Conservation (phyloP, 345 rosid species). For the Populus simonii region DNA sequence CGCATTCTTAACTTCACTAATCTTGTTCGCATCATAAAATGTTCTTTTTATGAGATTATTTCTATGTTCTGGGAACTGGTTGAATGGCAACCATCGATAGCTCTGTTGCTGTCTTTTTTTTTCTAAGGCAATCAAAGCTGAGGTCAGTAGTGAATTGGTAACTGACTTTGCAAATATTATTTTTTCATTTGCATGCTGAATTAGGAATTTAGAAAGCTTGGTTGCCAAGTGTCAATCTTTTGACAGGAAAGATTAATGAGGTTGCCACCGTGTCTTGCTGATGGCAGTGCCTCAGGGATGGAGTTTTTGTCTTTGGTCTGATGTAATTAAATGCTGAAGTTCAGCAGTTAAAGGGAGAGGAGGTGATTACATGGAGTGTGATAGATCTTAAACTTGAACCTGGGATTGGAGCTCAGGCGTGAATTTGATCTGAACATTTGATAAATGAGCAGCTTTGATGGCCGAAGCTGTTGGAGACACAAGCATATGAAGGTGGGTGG, state of each 20-base stretch:
- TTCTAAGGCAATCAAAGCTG: not conserved
- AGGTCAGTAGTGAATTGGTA: not conserved
- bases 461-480: not conserved
- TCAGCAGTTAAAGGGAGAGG: not conserved
- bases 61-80: not conserved
- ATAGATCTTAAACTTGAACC: not conserved
- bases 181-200: not conserved
- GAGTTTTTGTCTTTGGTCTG: too few species aligned
- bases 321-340: not conserved
- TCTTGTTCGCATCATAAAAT: not conserved
- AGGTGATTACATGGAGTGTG: not conserved
- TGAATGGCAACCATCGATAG: not conserved
- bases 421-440: not conserved
- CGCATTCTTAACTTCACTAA: not conserved
- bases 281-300: not conserved
- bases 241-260: not conserved
- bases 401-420: not conserved
- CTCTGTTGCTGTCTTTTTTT: not conserved
- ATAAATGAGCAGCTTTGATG: not conserved
- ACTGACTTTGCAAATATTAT: not conserved
- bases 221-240: not conserved
- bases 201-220: not conserved
- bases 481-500: constrained; percentile 19
- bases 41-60: not conserved
- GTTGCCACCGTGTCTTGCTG: not conserved